Conservation (phyloP, 164 flowering plant species). For the Chloranthus sessilifolius region DNA sequence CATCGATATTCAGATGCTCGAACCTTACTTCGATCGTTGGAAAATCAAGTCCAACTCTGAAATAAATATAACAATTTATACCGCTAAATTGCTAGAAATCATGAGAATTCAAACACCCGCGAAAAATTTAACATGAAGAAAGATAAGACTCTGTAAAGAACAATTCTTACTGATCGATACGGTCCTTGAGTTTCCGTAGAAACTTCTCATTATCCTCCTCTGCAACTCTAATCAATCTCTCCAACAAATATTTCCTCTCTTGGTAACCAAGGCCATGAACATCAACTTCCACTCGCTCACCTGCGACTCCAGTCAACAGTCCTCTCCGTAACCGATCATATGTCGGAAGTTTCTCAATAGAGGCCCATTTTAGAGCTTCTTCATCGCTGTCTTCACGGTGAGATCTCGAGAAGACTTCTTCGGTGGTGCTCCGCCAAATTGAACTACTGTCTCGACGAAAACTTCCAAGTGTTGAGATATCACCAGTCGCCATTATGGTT, state of each 20-base stretch:
- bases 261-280: constrained; percentile 30
- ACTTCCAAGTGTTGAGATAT: constrained; percentile 14
- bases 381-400: constrained; percentile 32
- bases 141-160: neutral
- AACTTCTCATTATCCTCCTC: constrained; percentile 66
- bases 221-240: constrained; percentile 47
- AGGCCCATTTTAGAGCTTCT: constrained; percentile 47
- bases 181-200: constrained; percentile 53
- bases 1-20: constrained; percentile 38
- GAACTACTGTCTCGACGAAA: constrained; percentile 16
- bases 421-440: constrained; percentile 26
- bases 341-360: constrained; percentile 42
- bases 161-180: constrained; percentile 23
- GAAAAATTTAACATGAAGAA: neutral
- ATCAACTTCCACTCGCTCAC: constrained; percentile 23
- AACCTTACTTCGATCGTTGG: constrained; percentile 38
- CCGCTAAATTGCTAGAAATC: neutral
- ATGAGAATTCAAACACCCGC: neutral
- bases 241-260: constrained; percentile 38
- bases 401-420: constrained; percentile 30
- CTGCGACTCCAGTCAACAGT: constrained; percentile 19
- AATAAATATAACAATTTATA: neutral
- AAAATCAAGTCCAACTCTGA: constrained; percentile 37
- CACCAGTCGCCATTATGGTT: neutral
- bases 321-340: constrained; percentile 37